Base-by-base conservation (phyloP, 1,139 yeast genomes). In the Debaryomycetaceae sp. region DNA sequence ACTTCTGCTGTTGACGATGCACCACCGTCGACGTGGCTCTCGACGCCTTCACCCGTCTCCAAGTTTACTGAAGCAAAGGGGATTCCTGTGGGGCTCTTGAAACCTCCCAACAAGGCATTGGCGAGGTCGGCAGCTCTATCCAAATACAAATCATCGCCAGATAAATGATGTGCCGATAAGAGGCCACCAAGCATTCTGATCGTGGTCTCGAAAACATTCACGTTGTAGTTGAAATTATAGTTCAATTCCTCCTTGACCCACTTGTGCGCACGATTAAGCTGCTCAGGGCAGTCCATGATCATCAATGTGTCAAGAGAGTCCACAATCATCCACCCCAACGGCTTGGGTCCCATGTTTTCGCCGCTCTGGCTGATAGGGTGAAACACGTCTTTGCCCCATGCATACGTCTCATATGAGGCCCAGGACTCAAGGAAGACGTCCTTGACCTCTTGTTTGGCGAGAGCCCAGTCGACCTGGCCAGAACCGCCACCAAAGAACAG, bases 321-420 rank as follows among this genome's bases (percentile, higher is more conserved):
- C 5, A 89, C 94, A 46, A 89, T 81, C 54, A 89, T 84, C 96
- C 96, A 89, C 2, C 98, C 98, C 44, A 89, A 58, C 1, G 97
- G 96, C 36, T 69, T 56, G 5, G 79, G 79, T 1, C 86, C 89
- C 88, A 86, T 83, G 48, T 86, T 83, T 37, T 71, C 64, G n/a
- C 86, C 88, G 2, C 47, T 53, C 34, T 77, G 72, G 10, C 70
- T 53, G 13, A 83, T 51, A 0, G 96, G 73, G 39, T 56, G 60
- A 32, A 47, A 58, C 1, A 46, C 56, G 40, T 58, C 65, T 32
- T 45, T 48, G 3, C 96, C 96, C 93, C 94, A 88, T 0, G 85
- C 97, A 45, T 83, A 68, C 30, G 67, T 59, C 32, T 75, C 78
- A 48, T 89, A 89, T 31, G 83, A 83, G 23, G 65, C 65, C 96